A percentile compares a stretch with the other conserved stretches of the same genome.
phyloP scores from a whole-genome alignment of 495 filamentous ascomycete species.

The Lepraria neglecta region DNA sequence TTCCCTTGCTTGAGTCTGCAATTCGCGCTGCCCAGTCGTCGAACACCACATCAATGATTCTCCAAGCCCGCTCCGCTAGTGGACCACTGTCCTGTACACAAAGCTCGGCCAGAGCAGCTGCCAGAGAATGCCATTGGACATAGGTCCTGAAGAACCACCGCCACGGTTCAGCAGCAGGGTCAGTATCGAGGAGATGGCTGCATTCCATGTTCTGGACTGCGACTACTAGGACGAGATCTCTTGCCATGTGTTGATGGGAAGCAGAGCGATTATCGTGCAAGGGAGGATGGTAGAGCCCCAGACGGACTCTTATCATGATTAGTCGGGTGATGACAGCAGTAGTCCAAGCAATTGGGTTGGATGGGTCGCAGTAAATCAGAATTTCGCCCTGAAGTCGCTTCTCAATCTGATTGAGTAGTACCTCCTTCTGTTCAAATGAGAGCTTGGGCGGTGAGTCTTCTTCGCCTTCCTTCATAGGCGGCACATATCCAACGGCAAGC shows the following conservation, averaged over 20 bases:
- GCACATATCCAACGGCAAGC: constrained; percentile 8
- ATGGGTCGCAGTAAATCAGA: constrained; percentile 21
- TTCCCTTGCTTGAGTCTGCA: constrained; percentile 52
- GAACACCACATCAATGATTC: constrained; percentile 58
- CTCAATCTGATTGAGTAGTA: constrained; percentile 13
- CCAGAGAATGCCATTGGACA: constrained; percentile 45
- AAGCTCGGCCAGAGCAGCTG: constrained; percentile 60
- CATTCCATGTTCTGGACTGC: constrained; percentile 23
- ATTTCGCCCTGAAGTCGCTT: constrained; percentile 18
- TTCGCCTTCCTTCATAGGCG: constrained; percentile 10
- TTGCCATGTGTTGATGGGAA: constrained; percentile 11
- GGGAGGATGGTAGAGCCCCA: constrained; percentile 24
- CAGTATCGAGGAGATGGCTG: constrained; percentile 20
- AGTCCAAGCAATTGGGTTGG: constrained; percentile 20
- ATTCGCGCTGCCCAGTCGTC: constrained; percentile 45
- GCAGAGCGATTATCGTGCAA: constrained; percentile 10
- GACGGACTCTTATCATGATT: constrained; percentile 21
- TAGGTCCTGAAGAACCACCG: constrained; percentile 39
- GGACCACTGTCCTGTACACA: constrained; percentile 62
- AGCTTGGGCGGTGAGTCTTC: neutral
- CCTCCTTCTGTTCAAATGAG: constrained; percentile 15
- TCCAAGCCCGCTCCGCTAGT: constrained; percentile 76
- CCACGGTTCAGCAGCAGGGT: constrained; percentile 29
- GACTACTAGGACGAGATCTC: constrained; percentile 18
- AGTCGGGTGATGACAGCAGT: constrained; percentile 22